Evolutionary conservation across 495 filamentous ascomycete genomes (phyloP).

Genomic region (Penicillium macrosclerotiorum): DNA sequence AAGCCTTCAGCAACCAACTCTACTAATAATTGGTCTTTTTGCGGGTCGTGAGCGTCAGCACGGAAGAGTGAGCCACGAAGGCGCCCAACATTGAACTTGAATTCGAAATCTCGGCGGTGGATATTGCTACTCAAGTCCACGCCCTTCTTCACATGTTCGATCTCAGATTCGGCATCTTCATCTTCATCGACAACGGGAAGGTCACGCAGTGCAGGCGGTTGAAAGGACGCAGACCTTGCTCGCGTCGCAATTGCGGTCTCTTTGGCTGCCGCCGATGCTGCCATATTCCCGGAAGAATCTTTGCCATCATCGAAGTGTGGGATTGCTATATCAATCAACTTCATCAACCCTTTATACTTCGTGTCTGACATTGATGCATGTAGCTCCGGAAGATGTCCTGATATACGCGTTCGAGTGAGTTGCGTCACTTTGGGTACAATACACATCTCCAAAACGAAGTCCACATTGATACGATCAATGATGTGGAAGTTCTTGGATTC

Average conservation of each 20-base stretch:
- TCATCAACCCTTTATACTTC: slow-evolving; percentile 97
- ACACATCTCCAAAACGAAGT: slow-evolving; percentile 87
- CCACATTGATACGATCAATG: slow-evolving; percentile 94
- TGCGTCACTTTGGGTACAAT: slow-evolving; percentile 93
- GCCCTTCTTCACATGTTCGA: slow-evolving; percentile 60
- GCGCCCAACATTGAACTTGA: slow-evolving; percentile 91
- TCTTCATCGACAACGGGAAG: slow-evolving; percentile 78
- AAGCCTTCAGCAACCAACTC: slow-evolving; percentile 91
- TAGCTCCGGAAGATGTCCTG: slow-evolving; percentile 86
- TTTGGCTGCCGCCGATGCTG: slow-evolving; percentile 22
- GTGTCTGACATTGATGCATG: slow-evolving; percentile 89
- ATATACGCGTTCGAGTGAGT: slow-evolving; percentile 87
- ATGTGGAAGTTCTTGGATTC: slow-evolving; percentile 77
- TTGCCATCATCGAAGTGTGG: slow-evolving; percentile 69
- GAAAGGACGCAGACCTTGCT: slow-evolving; percentile 60
- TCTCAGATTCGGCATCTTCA: slow-evolving; percentile 61
- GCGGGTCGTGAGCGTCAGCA: slow-evolving; percentile 74
- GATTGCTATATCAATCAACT: slow-evolving; percentile 90
- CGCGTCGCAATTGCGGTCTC: slow-evolving; percentile 35
- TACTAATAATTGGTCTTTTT: slow-evolving; percentile 78
- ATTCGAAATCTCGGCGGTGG: slow-evolving; percentile 86
- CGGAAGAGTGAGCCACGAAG: slow-evolving; percentile 88
- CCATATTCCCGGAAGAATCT: slow-evolving; percentile 20
- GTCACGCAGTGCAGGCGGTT: slow-evolving; percentile 63
- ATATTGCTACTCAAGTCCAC: slow-evolving; percentile 58